Evolutionary conservation across 1,284 basidiomycete genomes (phyloP).

Genomic region (Trametes sp.): DNA sequence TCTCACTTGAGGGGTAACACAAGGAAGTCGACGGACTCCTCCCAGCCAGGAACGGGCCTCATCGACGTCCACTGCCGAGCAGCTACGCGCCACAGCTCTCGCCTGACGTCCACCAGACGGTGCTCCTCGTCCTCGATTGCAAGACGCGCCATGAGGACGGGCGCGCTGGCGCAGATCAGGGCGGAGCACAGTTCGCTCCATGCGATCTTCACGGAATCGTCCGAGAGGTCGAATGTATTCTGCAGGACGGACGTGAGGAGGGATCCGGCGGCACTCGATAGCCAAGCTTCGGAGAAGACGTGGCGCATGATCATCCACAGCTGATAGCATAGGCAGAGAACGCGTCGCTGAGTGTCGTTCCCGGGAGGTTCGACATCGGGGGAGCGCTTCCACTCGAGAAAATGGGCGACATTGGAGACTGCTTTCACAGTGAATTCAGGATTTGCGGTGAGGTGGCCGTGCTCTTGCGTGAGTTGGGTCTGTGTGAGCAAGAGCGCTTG

Average conservation of each 20-base stretch:
- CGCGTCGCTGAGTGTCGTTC: conserved; percentile 41
- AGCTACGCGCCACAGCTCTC: conserved; percentile 42
- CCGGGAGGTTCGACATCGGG: not conserved
- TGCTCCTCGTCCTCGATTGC: conserved; percentile 18
- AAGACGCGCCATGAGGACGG: conserved; percentile 36
- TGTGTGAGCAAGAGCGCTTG: conserved; percentile 59
- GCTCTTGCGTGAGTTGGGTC: conserved; percentile 50
- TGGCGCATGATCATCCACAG: conserved; percentile 60
- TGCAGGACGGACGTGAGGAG: conserved; percentile 53
- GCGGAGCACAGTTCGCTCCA: conserved; percentile 58
- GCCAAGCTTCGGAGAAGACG: conserved; percentile 49
- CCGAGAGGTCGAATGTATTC: conserved; percentile 47
- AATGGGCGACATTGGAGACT: conserved; percentile 34
- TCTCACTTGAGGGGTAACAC: conserved; percentile 55
- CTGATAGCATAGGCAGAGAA: conserved; percentile 47
- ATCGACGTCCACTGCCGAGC: conserved; percentile 34
- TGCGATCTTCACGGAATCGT: conserved; percentile 44
- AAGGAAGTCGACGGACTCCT: conserved; percentile 51
- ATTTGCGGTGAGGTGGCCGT: conserved; percentile 44
- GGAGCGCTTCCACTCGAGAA: conserved; percentile 31
- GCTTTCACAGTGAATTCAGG: conserved; percentile 41
- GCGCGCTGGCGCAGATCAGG: conserved; percentile 44
- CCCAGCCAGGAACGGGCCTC: conserved; percentile 38
- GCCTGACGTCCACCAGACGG: conserved; percentile 17
- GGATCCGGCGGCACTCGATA: conserved; percentile 50